Evolutionary conservation across 1,284 basidiomycete species (phyloP), one percentile per base, ranked within the genome.

Genomic region (Amylostereum areolatum): DNA sequence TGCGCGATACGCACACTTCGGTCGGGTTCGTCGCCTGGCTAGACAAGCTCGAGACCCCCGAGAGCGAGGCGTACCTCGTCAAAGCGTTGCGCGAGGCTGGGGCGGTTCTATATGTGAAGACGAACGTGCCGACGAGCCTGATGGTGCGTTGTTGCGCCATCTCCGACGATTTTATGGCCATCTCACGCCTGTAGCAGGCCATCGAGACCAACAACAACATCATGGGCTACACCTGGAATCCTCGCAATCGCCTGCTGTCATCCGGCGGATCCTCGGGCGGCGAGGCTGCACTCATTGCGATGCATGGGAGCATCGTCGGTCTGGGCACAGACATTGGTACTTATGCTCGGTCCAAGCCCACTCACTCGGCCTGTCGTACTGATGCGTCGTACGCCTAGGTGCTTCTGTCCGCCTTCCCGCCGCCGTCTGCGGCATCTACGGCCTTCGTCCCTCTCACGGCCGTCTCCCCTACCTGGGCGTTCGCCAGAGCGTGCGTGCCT

Each of bases 381-480:
- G n/a, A 35, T n/a, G n/a, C n/a, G 5, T 39, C 6, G 37, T 28
- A 11, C 6, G 27, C n/a, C 27, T 25, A 43, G 41, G 41, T n/a
- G 41, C n/a, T 4, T 43, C 41, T 6, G 30, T 10, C 41, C 41
- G 41, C 25, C n/a, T 43, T 8, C 41, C 41, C 41, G 41, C 41
- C 6, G 41, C 41, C 25, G 41, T 43, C 5, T 28, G 30, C 28
- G 41, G 41, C 6, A 27, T 43, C 9, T 43, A 43, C 28, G 41
- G 41, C 25, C 18, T 43, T 8, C 41, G 41, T n/a, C 12, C 41
- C 5, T 24, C 41, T 24, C 27, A 43, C 28, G 41, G 41, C 41
- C 41, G 41, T 28, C 41, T 43, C 25, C 41, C 41, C 5, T 43
- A 43, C 41, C 41, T 43, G 25, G 41, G 41, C 6, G 41, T 43